These are phyloP conservation scores for Nepenthes gracilis DNA, from an alignment of 148 eudicot genomes.

Conservation along the genomic window DNA sequence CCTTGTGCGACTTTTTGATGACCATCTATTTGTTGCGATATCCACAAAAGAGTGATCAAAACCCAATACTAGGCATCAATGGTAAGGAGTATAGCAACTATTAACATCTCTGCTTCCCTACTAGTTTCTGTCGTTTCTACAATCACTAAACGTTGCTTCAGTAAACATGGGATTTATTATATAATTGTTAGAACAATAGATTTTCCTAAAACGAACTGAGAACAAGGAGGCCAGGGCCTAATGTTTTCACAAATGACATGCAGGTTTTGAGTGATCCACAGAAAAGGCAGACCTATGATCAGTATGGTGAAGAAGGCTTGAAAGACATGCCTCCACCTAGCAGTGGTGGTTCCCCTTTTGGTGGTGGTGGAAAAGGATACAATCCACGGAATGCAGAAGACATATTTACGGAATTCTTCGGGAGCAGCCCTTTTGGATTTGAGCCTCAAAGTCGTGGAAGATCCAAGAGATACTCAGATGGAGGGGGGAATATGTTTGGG, in stretches of 20 bases:
- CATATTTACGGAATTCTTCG: slow-evolving; percentile 84
- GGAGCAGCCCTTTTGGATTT: slow-evolving; percentile 68
- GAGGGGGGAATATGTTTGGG: slow-evolving; percentile 27
- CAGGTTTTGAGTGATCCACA: slow-evolving; percentile 75
- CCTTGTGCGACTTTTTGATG: too few relatives aligned
- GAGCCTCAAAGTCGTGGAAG: slow-evolving; percentile 38
- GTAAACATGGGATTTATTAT: too few relatives aligned
- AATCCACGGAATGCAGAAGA: slow-evolving; percentile 84
- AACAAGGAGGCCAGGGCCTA: not conserved
- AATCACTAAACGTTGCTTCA: too few relatives aligned
- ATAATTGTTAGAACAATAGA: too few relatives aligned
- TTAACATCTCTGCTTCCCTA: too few relatives aligned
- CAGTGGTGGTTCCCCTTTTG: slow-evolving; percentile 16
- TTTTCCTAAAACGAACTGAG: too few relatives aligned
- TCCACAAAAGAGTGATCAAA: too few relatives aligned
- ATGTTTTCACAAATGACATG: not conserved
- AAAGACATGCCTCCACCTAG: slow-evolving; percentile 52
- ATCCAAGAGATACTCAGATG: slow-evolving; percentile 37
- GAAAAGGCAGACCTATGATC: slow-evolving; percentile 51
- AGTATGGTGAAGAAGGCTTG: slow-evolving; percentile 82
- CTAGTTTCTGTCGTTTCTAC: too few relatives aligned
- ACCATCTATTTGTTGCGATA: too few relatives aligned
- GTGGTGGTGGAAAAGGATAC: slow-evolving; percentile 24
- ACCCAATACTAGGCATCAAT: too few relatives aligned
- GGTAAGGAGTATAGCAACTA: too few relatives aligned